Percentiles rank a stretch among this genome's conserved stretches.
Conservation (phyloP, 495 filamentous ascomycete genomes). For the Tuber umbilicatum region DNA sequence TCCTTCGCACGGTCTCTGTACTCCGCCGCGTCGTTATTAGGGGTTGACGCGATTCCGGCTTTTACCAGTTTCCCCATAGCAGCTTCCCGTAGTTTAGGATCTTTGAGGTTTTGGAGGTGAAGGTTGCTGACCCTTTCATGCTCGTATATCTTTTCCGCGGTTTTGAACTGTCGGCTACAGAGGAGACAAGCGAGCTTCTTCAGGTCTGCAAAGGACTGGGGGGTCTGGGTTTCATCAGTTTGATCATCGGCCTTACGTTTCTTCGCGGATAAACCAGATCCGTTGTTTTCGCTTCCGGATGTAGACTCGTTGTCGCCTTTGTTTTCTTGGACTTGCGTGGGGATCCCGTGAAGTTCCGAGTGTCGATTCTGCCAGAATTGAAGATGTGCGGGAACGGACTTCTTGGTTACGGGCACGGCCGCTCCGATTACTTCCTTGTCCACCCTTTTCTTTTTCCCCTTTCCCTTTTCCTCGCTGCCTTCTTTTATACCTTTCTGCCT, state of each 20-base stretch:
- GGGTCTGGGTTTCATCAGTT: slow-evolving; percentile 16
- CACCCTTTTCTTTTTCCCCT: slow-evolving; percentile 66
- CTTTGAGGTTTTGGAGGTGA: slow-evolving; percentile 63
- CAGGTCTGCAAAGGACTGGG: slow-evolving; percentile 62
- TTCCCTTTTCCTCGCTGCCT: slow-evolving; percentile 46
- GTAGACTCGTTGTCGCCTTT: slow-evolving; percentile 25
- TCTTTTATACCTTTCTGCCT: slow-evolving; percentile 44
- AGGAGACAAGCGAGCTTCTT: slow-evolving; percentile 68
- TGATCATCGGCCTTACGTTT: slow-evolving; percentile 27
- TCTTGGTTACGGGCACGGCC: slow-evolving; percentile 41
- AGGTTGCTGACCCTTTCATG: slow-evolving; percentile 72
- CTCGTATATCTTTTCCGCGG: slow-evolving; percentile 58
- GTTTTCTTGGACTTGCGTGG: slow-evolving; percentile 15
- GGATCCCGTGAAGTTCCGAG: slow-evolving; percentile 66
- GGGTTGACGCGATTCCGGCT: slow-evolving; percentile 43
- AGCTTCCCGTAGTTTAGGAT: slow-evolving; percentile 53
- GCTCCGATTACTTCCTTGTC: slow-evolving; percentile 47
- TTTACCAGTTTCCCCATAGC: slow-evolving; percentile 57
- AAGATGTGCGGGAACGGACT: slow-evolving; percentile 59
- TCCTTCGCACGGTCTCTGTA: slow-evolving; percentile 84
- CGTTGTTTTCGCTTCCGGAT: slow-evolving; percentile 30
- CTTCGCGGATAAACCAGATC: slow-evolving; percentile 26
- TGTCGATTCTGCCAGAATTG: slow-evolving; percentile 86
- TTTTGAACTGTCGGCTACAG: slow-evolving; percentile 68
- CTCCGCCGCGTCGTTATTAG: slow-evolving; percentile 42